Conservation (phyloP, 1,139 yeast species). For the Geotrichum europaeum region DNA sequence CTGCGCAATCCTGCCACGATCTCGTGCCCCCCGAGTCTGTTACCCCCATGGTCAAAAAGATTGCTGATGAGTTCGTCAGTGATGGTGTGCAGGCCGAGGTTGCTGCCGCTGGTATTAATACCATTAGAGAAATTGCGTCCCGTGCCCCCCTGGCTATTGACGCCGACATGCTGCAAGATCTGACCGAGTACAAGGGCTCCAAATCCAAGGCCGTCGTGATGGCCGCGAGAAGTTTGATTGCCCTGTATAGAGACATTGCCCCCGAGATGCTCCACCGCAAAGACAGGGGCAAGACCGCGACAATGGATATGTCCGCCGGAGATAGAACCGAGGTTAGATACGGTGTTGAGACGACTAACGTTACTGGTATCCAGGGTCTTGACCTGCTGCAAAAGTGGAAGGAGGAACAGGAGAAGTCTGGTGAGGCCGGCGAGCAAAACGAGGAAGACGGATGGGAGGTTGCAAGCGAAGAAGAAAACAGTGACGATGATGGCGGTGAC, state of each 20-base stretch:
- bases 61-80: constrained; percentile 95
- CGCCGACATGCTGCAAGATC: constrained; percentile 75
- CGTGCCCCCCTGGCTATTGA: constrained; percentile 95
- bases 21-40: constrained; percentile 93
- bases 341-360: constrained; percentile 47
- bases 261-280: constrained; percentile 89
- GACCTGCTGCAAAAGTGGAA: constrained; percentile 89
- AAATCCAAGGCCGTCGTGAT: constrained; percentile 88
- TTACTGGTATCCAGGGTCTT: constrained; percentile 71
- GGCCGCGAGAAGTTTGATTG: constrained; percentile 88
- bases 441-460: constrained; percentile 47
- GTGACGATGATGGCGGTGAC: constrained; percentile 46
- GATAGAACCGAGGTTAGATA: constrained; percentile 37
- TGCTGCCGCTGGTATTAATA: constrained; percentile 94
- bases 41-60: constrained; percentile 70
- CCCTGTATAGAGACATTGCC: constrained; percentile 85
- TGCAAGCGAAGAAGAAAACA: constrained; percentile 45
- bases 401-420: constrained; percentile 46
- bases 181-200: constrained; percentile 84
- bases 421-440: constrained; percentile 41
- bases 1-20: constrained; percentile 95
- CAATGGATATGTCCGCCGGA: constrained; percentile 66
- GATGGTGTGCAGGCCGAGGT: constrained; percentile 98
- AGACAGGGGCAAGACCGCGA: constrained; percentile 88
- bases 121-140: constrained; percentile 84